Base-by-base conservation (phyloP, 768 basidiomycete genomes). In the Paxillus rubicundulus region DNA sequence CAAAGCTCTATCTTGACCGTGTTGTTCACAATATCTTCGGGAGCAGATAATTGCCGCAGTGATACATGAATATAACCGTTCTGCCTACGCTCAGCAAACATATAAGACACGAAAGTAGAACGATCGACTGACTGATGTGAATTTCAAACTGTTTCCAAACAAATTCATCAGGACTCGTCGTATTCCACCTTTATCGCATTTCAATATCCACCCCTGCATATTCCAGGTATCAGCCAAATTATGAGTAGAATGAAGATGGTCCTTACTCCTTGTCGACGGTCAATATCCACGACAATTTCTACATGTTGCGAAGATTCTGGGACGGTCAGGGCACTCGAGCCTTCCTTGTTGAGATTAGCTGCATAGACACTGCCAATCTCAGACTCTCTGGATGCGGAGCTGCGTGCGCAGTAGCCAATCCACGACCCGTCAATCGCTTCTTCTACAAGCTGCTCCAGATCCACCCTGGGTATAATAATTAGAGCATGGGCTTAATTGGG, bases 351-450 rank as follows among this genome's bases (percentile, higher is more conserved):
- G 21, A 53, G 57, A 59, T 79, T 80, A 1, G 92, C 90, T 4
- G 93, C 89, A 70, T 97, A 97, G 30, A 94, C 86, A 58, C 89
- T 94, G 21, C 95, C 94, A 52, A 97, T 95, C 52, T 86, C 84
- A n/a, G 87, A 86, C 55, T 85, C 82, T 32, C 78, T 82, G 54
- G 79, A 74, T 46, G 82, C 79, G 27, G 81, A 82, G 38, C 85
- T 83, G 36, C 93, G 82, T 16, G 93, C 92, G 24, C 87, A 82
- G 62, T 92, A 84, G 12, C 95, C 94, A 39, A 98, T 89, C 91
- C 92, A 97, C 53, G 89, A 94, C 5, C 92, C 92, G 57, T 97
- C 94, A 21, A 94, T 85, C 5, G 90, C 91, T 62, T 92, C 89
- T 69, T 94, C 90, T 18, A 93, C 82, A 3, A 93, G 78, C 62